Evolutionary conservation across 352 stramenopile genomes (phyloP).

Genomic region (Phytophthora rubi): DNA sequence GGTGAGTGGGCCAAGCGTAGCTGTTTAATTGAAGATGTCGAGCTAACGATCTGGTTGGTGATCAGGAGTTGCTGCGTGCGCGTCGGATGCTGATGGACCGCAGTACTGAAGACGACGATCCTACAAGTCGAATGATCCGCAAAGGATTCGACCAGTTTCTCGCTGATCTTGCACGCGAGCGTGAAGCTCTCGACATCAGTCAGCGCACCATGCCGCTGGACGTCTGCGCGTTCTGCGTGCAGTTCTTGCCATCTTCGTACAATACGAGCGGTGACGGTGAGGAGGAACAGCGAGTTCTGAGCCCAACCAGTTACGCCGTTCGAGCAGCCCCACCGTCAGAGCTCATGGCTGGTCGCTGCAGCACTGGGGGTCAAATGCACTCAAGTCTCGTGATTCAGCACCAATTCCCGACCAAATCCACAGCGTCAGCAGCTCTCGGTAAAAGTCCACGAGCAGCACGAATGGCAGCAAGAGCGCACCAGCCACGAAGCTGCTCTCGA

Average conservation of each 20-base stretch:
- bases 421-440: constrained; percentile 1
- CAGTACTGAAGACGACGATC: constrained; percentile 23
- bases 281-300: constrained; percentile 15
- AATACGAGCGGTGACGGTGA: constrained; percentile 39
- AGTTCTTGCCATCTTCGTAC: constrained; percentile 62
- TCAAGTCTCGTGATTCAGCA: constrained; percentile 74
- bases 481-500: constrained; percentile 18
- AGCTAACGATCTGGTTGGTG: constrained; percentile 1
- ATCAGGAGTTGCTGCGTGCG: constrained; percentile 61
- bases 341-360: constrained; percentile 13
- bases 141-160: constrained; percentile 58
- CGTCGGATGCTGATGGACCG: constrained; percentile 62
- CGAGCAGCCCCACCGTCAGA: constrained; percentile 19
- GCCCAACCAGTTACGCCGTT: constrained; percentile 5
- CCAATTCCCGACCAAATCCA: constrained; percentile 33
- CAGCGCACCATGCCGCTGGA: constrained; percentile 46
- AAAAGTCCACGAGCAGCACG: constrained; percentile 13
- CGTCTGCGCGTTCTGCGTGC: constrained; percentile 55
- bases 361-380: constrained; percentile 7
- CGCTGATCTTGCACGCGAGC: constrained; percentile 45
- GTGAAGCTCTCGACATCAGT: constrained; percentile 23
- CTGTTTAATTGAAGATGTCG: constrained; percentile 3
- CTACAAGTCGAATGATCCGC: constrained; percentile 29
- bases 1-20: constrained; percentile 27
- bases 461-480: constrained; percentile 1